Evolutionary conservation across 257 asterid species (phyloP), one percentile per base, ranked within the genome.

Genomic region (Solanum corneliomulleri): DNA sequence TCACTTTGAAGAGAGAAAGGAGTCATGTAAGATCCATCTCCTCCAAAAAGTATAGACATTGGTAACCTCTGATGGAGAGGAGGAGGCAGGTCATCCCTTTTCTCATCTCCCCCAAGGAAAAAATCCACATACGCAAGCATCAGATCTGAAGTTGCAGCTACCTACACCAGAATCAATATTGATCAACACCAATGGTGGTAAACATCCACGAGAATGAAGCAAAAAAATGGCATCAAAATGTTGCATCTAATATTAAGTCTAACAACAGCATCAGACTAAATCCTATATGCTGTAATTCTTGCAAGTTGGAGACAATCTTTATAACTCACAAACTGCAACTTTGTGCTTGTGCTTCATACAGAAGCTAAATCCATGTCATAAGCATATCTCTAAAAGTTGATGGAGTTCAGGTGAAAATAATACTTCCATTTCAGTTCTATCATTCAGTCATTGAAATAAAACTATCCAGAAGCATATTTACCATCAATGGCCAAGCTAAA

Each of bases 81-180:
- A 87, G 98, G 98, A 91, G 98, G 99, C 84, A 96, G 97, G 87
- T 94, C 98, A 88, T 84, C 92, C 86, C 98, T 92, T 88, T 96
- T 96, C 86, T 96, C 98, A 91, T 96, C 99, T 86, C 98, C 99
- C 37, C 99, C 99, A 82, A 96, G 99, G 96, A 93, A 96, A 91
- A 96, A 93, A 90, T 96, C 99, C 88, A 96, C 92, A 90, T 94
- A 93, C 49, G 93, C 96, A 83, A 94, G 94, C 98, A 93, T 94
- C 88, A 95, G 89, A 93, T 96, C 99, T 85, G 97, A 94, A 90
- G 94, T 92, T 82, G 98, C 94, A 89, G 99, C 94, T 87, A 96
- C 99, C 99, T 96, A 91, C 68, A 70, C 25, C 37, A 78, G 85
- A 80, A 47, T 27, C 14, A 41, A 47, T 29, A 25, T 64, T 87